Base-by-base conservation (phyloP, 2,329 filamentous ascomycete species). In the Orbilia oligospora region DNA sequence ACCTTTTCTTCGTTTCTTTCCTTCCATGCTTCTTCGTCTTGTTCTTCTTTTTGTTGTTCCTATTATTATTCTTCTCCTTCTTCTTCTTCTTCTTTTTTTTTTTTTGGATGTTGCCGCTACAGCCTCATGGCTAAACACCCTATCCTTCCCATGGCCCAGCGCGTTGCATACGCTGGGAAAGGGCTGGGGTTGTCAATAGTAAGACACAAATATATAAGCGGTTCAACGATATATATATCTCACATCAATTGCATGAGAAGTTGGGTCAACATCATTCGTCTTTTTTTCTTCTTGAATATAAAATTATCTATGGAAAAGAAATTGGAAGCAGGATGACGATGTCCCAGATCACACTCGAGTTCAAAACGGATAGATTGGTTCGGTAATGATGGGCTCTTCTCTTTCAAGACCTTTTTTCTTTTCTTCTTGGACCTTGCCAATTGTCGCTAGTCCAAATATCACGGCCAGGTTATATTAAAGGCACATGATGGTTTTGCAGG, bases 381-480 rank as follows among this genome's bases (percentile, higher is more conserved):
- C 58, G 72, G 71, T 27, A 3, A 38, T 20, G 27, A 63, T 53
- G 27, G 30, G 44, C 27, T 56, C 27, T 36, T 38, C 53, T 58
- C 18, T 38, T 38, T 38, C 49, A 46, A 64, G 30, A 44, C 27
- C 16, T 16, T 55, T 30, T 53, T 64, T 71, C 38, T 33, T 53
- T 68, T 51, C 63, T 38, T 56, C 53, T 51, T 63, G 55, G 68
- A 76, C 71, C 71, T 68, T 76, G 53, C 53, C 53, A 58, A 58
- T 58, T 58, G 71, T 64, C 61, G 55, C 55, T 27, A 56, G 69
- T 49, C 66, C 55, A 66, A 70, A 51, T 71, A 63, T 76, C 58
- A 63, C 72, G 72, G 72, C 72, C 72, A 76, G 72, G 72, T 76
- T 76, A 76, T 71, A 65, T 70, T 64, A 76, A 71, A 76, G 72